Conservation (phyloP, 108 stramenopile genomes). For the Skeletonema potamos region DNA sequence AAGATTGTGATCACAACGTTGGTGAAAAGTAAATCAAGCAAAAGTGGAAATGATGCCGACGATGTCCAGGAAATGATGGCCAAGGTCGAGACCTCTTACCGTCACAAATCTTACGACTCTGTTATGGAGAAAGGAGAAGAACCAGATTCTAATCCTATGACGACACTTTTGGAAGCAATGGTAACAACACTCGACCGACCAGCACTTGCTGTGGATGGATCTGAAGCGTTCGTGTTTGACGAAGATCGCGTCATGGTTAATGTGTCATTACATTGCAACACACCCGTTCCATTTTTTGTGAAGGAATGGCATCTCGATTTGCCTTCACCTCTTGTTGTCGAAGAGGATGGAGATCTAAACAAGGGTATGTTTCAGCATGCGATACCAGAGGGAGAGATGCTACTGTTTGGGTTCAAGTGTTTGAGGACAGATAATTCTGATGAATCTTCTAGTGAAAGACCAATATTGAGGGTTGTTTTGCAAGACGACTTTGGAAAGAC, state of each 20-base stretch:
- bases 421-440: slow-evolving; percentile 13
- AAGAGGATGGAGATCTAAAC: slow-evolving; percentile 55
- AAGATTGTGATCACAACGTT: slow-evolving; percentile 45
- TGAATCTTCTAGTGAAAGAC: slow-evolving; percentile 13
- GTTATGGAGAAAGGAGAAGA: slow-evolving; percentile 45
- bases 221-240: slow-evolving; percentile 39
- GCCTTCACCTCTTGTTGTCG: slow-evolving; percentile 45
- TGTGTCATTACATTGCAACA: slow-evolving; percentile 60
- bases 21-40: slow-evolving; percentile 58
- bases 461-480: slow-evolving; percentile 51
- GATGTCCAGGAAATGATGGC: slow-evolving; percentile 55
- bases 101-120: slow-evolving; percentile 33
- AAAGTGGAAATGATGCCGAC: slow-evolving; percentile 21
- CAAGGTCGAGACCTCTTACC: slow-evolving; percentile 57
- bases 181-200: slow-evolving; percentile 66
- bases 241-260: slow-evolving; percentile 53
- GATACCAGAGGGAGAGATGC: slow-evolving; percentile 59
- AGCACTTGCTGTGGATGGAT: slow-evolving; percentile 58
- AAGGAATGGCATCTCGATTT: slow-evolving; percentile 62
- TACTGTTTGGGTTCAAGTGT: slow-evolving; percentile 65
- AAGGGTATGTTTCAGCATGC: slow-evolving; percentile 46
- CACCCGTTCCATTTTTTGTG: slow-evolving; percentile 62
- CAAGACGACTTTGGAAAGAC: slow-evolving; percentile 63
- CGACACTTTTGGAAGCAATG: slow-evolving; percentile 58
- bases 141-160: slow-evolving; percentile 50